These are phyloP conservation scores for Priceomyces fermenticarens DNA, from an alignment of 805 yeast genomes.

Conservation along the genomic window DNA sequence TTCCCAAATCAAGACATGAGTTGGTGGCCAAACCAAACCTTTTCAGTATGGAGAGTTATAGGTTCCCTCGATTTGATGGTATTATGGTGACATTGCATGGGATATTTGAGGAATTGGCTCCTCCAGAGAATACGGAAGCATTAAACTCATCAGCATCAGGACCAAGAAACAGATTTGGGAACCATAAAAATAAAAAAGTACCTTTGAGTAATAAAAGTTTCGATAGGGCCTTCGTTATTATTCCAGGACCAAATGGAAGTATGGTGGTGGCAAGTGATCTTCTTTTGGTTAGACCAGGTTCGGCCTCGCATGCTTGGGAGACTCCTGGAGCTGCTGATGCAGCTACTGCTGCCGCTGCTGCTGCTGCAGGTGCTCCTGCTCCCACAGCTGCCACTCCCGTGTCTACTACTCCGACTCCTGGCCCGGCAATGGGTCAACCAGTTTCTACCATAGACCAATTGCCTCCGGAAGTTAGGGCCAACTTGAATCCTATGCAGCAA, in stretches of 20 bases:
- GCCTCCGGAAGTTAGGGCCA: conserved; percentile 54
- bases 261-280: conserved; percentile 87
- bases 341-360: conserved; percentile 10
- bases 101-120: conserved; percentile 64
- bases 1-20: conserved; percentile 81
- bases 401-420: conserved; percentile 13
- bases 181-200: conserved; percentile 25
- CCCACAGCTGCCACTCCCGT: conserved; percentile 7
- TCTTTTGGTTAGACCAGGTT: conserved; percentile 61
- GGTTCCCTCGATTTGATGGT: conserved; percentile 70
- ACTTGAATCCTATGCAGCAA: conserved; percentile 54
- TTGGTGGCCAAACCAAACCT: conserved; percentile 58
- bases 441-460: conserved; percentile 30
- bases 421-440: conserved; percentile 3
- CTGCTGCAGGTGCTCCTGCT: conserved; percentile 8
- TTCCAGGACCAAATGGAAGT: conserved; percentile 63
- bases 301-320: conserved; percentile 58
- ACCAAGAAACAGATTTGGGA: conserved; percentile 14
- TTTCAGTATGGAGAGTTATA: conserved; percentile 76
- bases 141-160: conserved; percentile 8
- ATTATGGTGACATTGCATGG: conserved; percentile 83
- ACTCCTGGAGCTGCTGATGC: conserved; percentile 8
- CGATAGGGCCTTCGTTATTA: conserved; percentile 80
- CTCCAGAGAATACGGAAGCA: conserved; percentile 43
- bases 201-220: conserved; percentile 66